phyloP scores from a whole-genome alignment of 1,284 basidiomycete genomes.

The Xerocomus nothofagi region DNA sequence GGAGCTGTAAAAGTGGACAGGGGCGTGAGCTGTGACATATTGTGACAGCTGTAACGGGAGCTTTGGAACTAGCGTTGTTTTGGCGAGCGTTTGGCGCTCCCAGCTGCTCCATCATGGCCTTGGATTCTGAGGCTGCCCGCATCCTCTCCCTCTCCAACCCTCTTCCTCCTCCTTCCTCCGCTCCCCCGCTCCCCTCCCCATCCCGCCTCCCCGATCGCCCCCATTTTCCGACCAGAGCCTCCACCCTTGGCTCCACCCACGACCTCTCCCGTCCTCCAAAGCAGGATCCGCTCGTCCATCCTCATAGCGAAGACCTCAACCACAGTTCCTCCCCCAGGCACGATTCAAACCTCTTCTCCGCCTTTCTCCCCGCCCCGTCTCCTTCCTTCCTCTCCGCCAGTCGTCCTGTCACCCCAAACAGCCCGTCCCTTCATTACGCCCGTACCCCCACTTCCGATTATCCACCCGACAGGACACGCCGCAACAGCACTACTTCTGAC shows the following conservation, averaged over 20 bases:
- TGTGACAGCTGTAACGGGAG: constrained; percentile 1
- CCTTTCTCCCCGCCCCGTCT: constrained; percentile 45
- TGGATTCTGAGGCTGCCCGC: constrained; percentile 33
- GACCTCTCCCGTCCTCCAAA: constrained; percentile 52
- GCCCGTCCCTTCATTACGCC: constrained; percentile 42
- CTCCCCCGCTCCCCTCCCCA: constrained; percentile 36
- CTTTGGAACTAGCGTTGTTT: neutral
- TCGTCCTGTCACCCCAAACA: constrained; percentile 54
- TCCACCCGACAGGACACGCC: constrained; percentile 44
- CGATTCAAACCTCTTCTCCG: constrained; percentile 21
- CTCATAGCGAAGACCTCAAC: constrained; percentile 72
- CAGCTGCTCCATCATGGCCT: constrained; percentile 23
- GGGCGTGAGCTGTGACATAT: no score
- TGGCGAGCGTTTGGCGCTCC: neutral
- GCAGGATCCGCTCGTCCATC: constrained; percentile 38
- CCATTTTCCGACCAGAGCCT: constrained; percentile 56
- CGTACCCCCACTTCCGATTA: constrained; percentile 52
- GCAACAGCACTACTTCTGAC: constrained; percentile 48
- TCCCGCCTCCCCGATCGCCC: constrained; percentile 50
- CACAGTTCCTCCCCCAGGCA: constrained; percentile 41
- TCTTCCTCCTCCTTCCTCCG: constrained; percentile 33
- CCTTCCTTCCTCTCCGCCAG: constrained; percentile 51
- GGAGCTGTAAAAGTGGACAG: no score
- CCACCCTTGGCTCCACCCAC: constrained; percentile 52
- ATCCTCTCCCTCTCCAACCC: constrained; percentile 7